Evolutionary conservation across 495 filamentous ascomycete species (phyloP).

Genomic region (Parachaetomium inaequale): DNA sequence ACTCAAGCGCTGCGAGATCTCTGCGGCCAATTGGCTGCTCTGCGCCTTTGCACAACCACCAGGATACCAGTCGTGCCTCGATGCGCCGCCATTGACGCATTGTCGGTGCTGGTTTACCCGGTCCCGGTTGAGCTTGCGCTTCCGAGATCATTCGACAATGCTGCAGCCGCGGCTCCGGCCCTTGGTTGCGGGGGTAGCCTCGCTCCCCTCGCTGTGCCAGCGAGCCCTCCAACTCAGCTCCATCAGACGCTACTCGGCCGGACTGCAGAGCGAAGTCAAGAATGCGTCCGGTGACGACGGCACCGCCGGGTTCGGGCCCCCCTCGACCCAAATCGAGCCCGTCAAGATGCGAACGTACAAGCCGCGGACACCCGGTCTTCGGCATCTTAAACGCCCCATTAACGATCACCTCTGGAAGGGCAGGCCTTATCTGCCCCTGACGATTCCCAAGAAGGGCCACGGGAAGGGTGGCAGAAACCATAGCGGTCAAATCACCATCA

Average conservation of each 20-base stretch:
- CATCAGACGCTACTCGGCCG: slow-evolving; percentile 28
- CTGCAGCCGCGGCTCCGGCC: slow-evolving; percentile 35
- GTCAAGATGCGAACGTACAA: slow-evolving; percentile 77
- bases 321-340: slow-evolving; percentile 33
- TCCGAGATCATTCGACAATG: slow-evolving; percentile 20
- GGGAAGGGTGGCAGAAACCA: slow-evolving; percentile 90
- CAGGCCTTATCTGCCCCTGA: slow-evolving; percentile 74
- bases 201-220: slow-evolving; percentile 28
- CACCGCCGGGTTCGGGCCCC: slow-evolving; percentile 9
- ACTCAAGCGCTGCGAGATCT: background rate
- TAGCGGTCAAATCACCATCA: slow-evolving; percentile 74
- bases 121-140: slow-evolving; percentile 8
- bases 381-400: slow-evolving; percentile 84
- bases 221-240: slow-evolving; percentile 18
- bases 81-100: slow-evolving; percentile 22
- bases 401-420: slow-evolving; percentile 98
- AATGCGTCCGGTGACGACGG: background rate
- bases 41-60: background rate
- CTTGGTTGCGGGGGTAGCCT: slow-evolving; percentile 21
- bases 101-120: slow-evolving; percentile 4
- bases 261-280: slow-evolving; percentile 10
- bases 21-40: slow-evolving; percentile 17
- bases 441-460: slow-evolving; percentile 85
- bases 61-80: slow-evolving; percentile 7
- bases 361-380: slow-evolving; percentile 87